Evolutionary conservation across 2,329 filamentous ascomycete genomes (phyloP).

Genomic region (Claviceps sp.): DNA sequence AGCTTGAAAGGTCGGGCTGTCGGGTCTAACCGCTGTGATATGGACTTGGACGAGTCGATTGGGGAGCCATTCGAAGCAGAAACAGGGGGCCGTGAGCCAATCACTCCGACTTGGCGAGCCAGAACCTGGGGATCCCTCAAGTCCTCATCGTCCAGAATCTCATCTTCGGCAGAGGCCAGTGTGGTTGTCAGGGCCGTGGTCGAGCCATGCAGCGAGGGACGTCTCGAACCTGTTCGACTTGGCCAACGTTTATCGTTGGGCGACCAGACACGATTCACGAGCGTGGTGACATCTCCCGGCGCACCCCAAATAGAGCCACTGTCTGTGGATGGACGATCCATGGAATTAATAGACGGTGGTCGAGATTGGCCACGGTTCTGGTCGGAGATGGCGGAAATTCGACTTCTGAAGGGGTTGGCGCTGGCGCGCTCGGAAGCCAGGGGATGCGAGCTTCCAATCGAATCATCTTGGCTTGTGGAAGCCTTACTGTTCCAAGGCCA

Average conservation of each 20-base stretch:
- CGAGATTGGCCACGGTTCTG: conserved; percentile 47
- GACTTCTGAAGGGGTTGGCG: conserved; percentile 37
- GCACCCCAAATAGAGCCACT: conserved; percentile 63
- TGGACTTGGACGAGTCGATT: conserved; percentile 19
- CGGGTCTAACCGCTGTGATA: conserved; percentile 62
- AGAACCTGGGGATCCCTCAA: conserved; percentile 37
- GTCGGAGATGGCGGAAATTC: conserved; percentile 35
- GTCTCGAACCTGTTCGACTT: conserved; percentile 59
- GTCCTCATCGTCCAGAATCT: conserved; percentile 46
- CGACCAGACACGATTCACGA: conserved; percentile 53
- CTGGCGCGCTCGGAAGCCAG: conserved; percentile 30
- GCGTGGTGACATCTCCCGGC: conserved; percentile 28
- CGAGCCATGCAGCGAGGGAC: conserved; percentile 70
- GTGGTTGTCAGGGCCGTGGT: conserved; percentile 49
- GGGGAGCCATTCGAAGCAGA: conserved; percentile 3
- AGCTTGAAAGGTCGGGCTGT: conserved; percentile 78
- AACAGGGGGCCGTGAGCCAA: conserved; percentile 60
- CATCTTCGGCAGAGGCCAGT: conserved; percentile 49
- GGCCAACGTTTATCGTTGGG: conserved; percentile 36
- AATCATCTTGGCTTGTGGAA: conserved; percentile 31
- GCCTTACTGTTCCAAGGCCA: conserved; percentile 46
- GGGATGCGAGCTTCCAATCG: conserved; percentile 18
- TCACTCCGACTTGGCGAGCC: conserved; percentile 51
- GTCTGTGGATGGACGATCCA: conserved; percentile 64
- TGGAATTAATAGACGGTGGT: conserved; percentile 55